Evolutionary conservation across 2,329 filamentous ascomycete species (phyloP).

Genomic region (Nemania sp.): DNA sequence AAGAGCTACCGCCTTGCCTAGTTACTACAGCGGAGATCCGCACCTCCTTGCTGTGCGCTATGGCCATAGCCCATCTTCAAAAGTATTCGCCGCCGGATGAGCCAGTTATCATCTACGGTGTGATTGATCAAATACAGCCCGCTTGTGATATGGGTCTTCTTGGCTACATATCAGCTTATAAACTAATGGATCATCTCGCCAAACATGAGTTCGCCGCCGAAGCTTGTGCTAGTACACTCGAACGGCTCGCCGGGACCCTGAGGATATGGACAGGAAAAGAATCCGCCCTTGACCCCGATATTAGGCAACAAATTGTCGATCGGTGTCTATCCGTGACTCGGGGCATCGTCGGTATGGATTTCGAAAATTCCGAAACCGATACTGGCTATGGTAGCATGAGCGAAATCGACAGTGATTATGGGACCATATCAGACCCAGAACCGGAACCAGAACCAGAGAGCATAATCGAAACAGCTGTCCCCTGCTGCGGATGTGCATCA

Average conservation of each 20-base stretch:
- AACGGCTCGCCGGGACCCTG: slow-evolving; percentile 59
- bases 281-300: slow-evolving; percentile 53
- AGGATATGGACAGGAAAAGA: slow-evolving; percentile 63
- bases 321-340: slow-evolving; percentile 60
- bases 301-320: slow-evolving; percentile 59
- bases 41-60: slow-evolving; percentile 62
- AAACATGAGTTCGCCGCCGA: slow-evolving; percentile 52
- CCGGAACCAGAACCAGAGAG: slow-evolving; percentile 9
- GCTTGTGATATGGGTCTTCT: slow-evolving; percentile 56
- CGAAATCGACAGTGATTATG: slow-evolving; percentile 24
- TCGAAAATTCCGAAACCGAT: slow-evolving; percentile 57
- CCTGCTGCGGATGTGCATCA: slow-evolving; percentile 20
- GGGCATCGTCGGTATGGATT: slow-evolving; percentile 61
- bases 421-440: slow-evolving; percentile 12
- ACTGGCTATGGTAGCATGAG: slow-evolving; percentile 58
- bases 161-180: slow-evolving; percentile 61
- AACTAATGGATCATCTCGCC: slow-evolving; percentile 58
- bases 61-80: slow-evolving; percentile 62
- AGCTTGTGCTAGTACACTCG: slow-evolving; percentile 53
- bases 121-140: slow-evolving; percentile 49
- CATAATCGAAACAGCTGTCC: slow-evolving; percentile 3
- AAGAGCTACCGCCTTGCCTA: slow-evolving; percentile 50
- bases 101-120: slow-evolving; percentile 53
- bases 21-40: slow-evolving; percentile 55
- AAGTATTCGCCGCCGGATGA: slow-evolving; percentile 46